Evolutionary conservation across 257 asterid species (phyloP), one percentile per base, ranked within the genome.

Genomic region (Fraxinus cuspidata): DNA sequence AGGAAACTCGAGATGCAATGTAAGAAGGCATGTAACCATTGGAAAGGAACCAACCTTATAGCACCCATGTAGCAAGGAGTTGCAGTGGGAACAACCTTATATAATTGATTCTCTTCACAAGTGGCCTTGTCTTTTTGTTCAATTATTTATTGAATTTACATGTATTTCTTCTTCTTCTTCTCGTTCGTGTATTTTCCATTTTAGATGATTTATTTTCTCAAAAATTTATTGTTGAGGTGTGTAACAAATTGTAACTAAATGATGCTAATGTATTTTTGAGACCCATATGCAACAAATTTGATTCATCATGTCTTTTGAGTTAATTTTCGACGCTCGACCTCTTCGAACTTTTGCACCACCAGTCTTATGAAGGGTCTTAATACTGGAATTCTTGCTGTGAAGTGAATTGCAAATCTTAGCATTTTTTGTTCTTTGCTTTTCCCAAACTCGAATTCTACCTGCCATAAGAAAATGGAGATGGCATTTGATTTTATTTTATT

Each of bases 31-130:
- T 65, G 75, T 81, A 44, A 83, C 87, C 44, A 73, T 74, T 51
- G 83, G 84, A 34, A 86, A 67, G 78, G 87, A 81, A 75, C 86
- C 86, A 58, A 79, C 79, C 79, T 79, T 86, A 79, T 32, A 81
- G 76, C 71, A 70, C 81, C 31, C 83, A 73, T 67, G 38, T 71
- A 76, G 86, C 86, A 7, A 84, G 76, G 75, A 79, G 83, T 53
- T 80, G 83, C 71, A 67, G 74, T 28, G 79, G 25, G 31, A 63
- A 81, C 35, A 58, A 21, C 15, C 66, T 64, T 13, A 74, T 72
- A 49, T 77, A 73, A 74, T 38, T 11, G 9, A 23, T 38, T 8
- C 28, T 66, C 77, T 37, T 29, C 81, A 51, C 73, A 40, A 10
- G 47, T 76, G 34, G 35, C 35, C 49, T 25, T 71, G 34, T 42